Conservation (phyloP, 2,329 filamentous ascomycete genomes). For the Emydomyces testavorans region DNA sequence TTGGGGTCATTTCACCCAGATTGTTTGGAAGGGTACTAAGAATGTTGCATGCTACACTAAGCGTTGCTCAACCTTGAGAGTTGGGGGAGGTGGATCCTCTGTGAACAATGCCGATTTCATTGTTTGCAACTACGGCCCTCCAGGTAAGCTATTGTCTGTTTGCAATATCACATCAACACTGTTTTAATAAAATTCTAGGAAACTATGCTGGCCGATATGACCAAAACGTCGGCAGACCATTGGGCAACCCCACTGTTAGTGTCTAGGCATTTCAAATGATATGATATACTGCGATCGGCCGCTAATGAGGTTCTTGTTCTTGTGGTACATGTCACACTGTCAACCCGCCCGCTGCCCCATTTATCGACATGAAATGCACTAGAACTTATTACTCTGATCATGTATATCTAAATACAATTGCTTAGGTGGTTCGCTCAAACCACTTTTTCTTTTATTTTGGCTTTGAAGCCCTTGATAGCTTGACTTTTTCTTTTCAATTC, state of each 20-base stretch:
- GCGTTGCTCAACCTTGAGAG: slow-evolving; percentile 34
- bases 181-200: slow-evolving; percentile 36
- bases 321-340: not conserved
- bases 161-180: not conserved
- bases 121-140: slow-evolving; percentile 75
- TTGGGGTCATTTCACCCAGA: slow-evolving; percentile 67
- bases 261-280: no score
- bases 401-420: no score
- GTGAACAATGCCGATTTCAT: slow-evolving; percentile 53
- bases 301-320: not conserved
- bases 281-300: no score
- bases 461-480: not conserved
- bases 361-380: no score
- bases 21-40: slow-evolving; percentile 56
- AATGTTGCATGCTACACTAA: slow-evolving; percentile 51
- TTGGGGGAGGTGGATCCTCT: slow-evolving; percentile 28
- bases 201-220: slow-evolving; percentile 46
- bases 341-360: no score
- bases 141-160: slow-evolving; percentile 46
- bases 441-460: no score
- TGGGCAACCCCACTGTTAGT: not conserved
- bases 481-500: not conserved
- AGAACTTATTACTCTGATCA: no score
- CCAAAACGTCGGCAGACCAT: slow-evolving; percentile 7
- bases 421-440: no score